These are phyloP conservation scores for Penicillium sp. DNA, from an alignment of 2,329 filamentous ascomycete genomes.

Conservation along the genomic window DNA sequence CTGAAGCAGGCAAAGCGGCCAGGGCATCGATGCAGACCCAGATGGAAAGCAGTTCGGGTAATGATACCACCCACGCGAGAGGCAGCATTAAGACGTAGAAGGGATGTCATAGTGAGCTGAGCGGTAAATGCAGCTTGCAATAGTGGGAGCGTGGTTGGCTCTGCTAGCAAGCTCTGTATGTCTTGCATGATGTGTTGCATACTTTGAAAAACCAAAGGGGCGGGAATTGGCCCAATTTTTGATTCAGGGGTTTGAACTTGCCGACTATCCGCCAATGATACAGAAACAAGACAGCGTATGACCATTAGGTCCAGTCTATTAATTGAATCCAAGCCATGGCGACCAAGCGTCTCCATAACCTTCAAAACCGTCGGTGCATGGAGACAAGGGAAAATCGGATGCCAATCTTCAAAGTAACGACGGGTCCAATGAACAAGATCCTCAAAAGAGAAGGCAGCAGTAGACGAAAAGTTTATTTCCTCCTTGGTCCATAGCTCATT, in stretches of 20 bases:
- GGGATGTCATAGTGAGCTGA: slow-evolving; percentile 57
- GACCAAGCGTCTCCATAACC: slow-evolving; percentile 48
- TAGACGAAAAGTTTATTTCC: slow-evolving; percentile 9
- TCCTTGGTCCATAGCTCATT: slow-evolving; percentile 34
- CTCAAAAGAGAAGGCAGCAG: slow-evolving; percentile 43
- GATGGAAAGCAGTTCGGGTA: slow-evolving; percentile 57
- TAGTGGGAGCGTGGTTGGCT: slow-evolving; percentile 49
- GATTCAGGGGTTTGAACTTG: slow-evolving; percentile 34
- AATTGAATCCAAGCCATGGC: slow-evolving; percentile 30
- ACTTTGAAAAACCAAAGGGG: slow-evolving; percentile 49
- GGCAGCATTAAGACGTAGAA: slow-evolving; percentile 59
- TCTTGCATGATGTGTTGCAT: slow-evolving; percentile 54
- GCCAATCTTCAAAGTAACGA: slow-evolving; percentile 61
- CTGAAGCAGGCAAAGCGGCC: slow-evolving; percentile 54
- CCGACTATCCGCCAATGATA: slow-evolving; percentile 55
- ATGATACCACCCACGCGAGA: slow-evolving; percentile 58
- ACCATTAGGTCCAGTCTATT: slow-evolving; percentile 44
- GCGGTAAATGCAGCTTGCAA: slow-evolving; percentile 56
- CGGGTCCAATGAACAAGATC: slow-evolving; percentile 53
- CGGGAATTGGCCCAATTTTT: slow-evolving; percentile 37
- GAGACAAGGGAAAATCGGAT: slow-evolving; percentile 58
- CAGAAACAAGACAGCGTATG: slow-evolving; percentile 54
- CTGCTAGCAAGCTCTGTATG: slow-evolving; percentile 49
- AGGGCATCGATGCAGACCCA: slow-evolving; percentile 61
- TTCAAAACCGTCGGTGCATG: slow-evolving; percentile 55